Evolutionary conservation across 176 grass and related monocot genomes (phyloP).

Genomic region (Oryza australiensis): DNA sequence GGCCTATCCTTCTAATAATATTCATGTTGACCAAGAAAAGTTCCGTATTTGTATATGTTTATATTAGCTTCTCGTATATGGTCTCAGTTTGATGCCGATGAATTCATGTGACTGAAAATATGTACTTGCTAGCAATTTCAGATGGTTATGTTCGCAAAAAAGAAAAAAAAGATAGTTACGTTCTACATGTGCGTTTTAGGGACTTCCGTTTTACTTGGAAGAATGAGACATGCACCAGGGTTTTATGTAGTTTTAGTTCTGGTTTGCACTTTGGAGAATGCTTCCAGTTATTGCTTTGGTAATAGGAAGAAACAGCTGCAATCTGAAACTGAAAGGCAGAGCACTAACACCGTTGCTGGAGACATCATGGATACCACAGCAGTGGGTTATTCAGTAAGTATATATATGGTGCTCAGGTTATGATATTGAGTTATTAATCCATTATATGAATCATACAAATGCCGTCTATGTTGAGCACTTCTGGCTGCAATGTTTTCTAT

Average conservation of each 20-base stretch:
- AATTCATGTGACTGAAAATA: background rate
- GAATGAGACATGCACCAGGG: background rate
- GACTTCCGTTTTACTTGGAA: background rate
- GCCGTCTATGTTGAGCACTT: background rate
- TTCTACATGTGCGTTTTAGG: no score
- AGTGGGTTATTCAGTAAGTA: background rate
- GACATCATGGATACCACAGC: background rate
- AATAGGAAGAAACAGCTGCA: background rate
- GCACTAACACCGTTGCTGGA: background rate
- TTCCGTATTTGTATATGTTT: background rate
- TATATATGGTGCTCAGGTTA: background rate
- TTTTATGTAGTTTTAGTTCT: background rate
- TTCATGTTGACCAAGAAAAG: background rate
- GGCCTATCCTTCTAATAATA: background rate
- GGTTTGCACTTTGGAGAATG: conserved; percentile 10
- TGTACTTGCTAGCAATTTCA: background rate
- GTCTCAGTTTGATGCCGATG: background rate
- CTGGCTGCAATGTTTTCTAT: background rate
- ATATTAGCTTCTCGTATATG: background rate
- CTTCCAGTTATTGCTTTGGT: conserved; percentile 7
- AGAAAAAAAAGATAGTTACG: background rate
- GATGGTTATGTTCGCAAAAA: background rate
- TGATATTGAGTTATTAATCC: conserved; percentile 6
- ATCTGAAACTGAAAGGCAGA: conserved; percentile 20
- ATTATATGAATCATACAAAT: conserved; percentile 28